These are phyloP conservation scores for Russula ochroleuca DNA, from an alignment of 768 basidiomycete genomes.

Conservation along the genomic window DNA sequence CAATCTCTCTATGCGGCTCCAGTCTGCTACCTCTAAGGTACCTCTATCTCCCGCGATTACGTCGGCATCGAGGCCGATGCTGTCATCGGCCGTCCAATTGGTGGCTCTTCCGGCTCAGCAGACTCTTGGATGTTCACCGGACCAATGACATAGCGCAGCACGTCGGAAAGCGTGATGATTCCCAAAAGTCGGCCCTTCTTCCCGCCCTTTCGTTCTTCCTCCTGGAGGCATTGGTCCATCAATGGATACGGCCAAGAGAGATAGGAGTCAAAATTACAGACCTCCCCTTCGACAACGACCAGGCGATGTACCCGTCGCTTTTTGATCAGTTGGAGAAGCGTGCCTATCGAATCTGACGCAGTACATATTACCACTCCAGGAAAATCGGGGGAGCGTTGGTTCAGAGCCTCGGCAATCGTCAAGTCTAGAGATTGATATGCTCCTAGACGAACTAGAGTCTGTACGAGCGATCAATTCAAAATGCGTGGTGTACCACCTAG, in stretches of 20 bases:
- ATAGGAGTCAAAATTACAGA: slow-evolving; percentile 34
- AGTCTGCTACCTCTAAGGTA: slow-evolving; percentile 6
- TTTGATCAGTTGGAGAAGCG: slow-evolving; percentile 86
- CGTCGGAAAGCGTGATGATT: slow-evolving; percentile 85
- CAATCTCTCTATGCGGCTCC: slow-evolving; percentile 10
- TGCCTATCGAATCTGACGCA: slow-evolving; percentile 85
- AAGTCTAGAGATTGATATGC: slow-evolving; percentile 95
- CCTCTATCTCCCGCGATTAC: slow-evolving; percentile 1
- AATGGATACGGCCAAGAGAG: slow-evolving; percentile 1
- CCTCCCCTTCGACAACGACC: slow-evolving; percentile 92
- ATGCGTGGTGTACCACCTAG: not conserved
- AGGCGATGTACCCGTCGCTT: slow-evolving; percentile 91
- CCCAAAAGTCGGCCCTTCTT: slow-evolving; percentile 81
- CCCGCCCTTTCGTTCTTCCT: slow-evolving; percentile 74
- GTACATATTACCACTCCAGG: slow-evolving; percentile 96
- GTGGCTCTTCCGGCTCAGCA: slow-evolving; percentile 24
- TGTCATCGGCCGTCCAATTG: slow-evolving; percentile 9
- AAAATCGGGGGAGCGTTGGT: slow-evolving; percentile 90
- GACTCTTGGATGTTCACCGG: slow-evolving; percentile 33
- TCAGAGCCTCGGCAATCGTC: slow-evolving; percentile 87
- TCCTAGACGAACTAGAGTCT: slow-evolving; percentile 93
- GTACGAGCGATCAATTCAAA: slow-evolving; percentile 7
- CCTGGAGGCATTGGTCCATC: slow-evolving; percentile 41
- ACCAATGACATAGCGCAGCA: slow-evolving; percentile 73
- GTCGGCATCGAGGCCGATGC: not conserved